A percentile compares a stretch with the other conserved stretches of the same genome.
Evolutionary conservation across 257 asterid genomes (phyloP).

Genomic region (Eustoma russellianum): DNA sequence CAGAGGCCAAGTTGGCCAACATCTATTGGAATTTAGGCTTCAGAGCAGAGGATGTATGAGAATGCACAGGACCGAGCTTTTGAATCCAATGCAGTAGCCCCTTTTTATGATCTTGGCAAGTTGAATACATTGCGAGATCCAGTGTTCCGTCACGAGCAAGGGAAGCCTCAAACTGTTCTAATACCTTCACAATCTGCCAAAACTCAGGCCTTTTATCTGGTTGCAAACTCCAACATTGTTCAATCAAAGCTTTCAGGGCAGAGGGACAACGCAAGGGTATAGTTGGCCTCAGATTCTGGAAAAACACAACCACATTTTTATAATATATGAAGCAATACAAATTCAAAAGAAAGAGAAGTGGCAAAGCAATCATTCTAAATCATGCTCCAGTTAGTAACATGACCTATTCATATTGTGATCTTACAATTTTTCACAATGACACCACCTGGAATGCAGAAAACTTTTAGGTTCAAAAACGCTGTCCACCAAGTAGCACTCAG

Average conservation of each 20-base stretch:
- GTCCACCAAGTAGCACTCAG: too few species aligned
- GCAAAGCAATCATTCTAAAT: too few species aligned
- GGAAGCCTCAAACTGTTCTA: slow-evolving; percentile 60
- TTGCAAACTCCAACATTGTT: slow-evolving; percentile 74
- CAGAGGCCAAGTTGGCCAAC: slow-evolving; percentile 10
- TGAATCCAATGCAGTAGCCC: slow-evolving; percentile 39
- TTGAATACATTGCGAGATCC: slow-evolving; percentile 20
- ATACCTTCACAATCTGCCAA: slow-evolving; percentile 78
- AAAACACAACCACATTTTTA: slow-evolving; percentile 4
- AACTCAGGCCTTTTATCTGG: slow-evolving; percentile 91
- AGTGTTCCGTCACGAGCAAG: slow-evolving; percentile 52
- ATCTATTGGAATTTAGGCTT: slow-evolving; percentile 26
- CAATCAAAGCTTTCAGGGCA: slow-evolving; percentile 72
- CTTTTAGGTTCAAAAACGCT: too few species aligned
- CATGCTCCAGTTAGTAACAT: too few species aligned
- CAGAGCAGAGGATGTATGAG: slow-evolving; percentile 20
- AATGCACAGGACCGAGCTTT: slow-evolving; percentile 31
- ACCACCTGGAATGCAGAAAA: too few species aligned
- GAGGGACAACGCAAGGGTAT: slow-evolving; percentile 55
- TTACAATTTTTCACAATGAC: too few species aligned
- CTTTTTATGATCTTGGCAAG: slow-evolving; percentile 30
- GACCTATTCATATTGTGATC: too few species aligned
- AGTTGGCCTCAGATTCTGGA: slow-evolving; percentile 64
- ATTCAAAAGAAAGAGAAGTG: too few species aligned
- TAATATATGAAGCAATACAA: neutral